Conservation (phyloP, 495 filamentous ascomycete genomes). For the Penicillium antarcticum region DNA sequence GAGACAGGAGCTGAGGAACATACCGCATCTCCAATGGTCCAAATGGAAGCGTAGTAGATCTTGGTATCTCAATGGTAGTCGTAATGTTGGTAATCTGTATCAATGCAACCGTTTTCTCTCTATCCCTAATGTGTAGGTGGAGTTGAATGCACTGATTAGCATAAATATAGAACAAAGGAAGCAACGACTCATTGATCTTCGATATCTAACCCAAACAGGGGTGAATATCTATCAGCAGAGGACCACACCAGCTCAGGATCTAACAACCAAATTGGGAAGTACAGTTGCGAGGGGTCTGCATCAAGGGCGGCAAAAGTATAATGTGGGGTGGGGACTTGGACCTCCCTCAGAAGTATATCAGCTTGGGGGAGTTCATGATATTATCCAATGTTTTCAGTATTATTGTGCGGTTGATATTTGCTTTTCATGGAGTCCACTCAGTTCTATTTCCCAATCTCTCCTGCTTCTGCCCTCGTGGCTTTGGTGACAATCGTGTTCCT, state of each 20-base stretch:
- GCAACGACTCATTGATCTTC: no score
- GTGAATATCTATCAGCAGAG: no score
- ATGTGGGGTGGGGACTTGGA: conserved; percentile 17
- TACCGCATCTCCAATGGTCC: conserved; percentile 7
- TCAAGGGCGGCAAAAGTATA: conserved; percentile 5
- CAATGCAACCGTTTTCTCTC: no score
- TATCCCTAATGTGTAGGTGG: no score
- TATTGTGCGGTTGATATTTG: no score
- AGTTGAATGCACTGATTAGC: no score
- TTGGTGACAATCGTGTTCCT: conserved; percentile 14
- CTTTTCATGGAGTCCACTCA: conserved; percentile 14
- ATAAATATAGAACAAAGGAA: no score
- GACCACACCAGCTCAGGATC: conserved; percentile 4
- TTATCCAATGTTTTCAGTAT: not conserved
- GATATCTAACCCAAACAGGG: not conserved
- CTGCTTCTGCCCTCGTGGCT: conserved; percentile 12
- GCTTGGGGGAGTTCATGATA: not conserved
- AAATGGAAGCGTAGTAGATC: conserved; percentile 23
- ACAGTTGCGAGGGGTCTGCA: conserved; percentile 8
- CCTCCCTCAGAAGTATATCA: conserved; percentile 18
- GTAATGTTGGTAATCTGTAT: no score
- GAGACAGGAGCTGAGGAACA: conserved; percentile 10
- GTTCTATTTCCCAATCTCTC: conserved; percentile 9
- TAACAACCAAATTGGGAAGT: conserved; percentile 25
- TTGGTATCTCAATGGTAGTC: not conserved